Conservation (phyloP, 1,284 basidiomycete genomes). For the Lentinus polychrous region DNA sequence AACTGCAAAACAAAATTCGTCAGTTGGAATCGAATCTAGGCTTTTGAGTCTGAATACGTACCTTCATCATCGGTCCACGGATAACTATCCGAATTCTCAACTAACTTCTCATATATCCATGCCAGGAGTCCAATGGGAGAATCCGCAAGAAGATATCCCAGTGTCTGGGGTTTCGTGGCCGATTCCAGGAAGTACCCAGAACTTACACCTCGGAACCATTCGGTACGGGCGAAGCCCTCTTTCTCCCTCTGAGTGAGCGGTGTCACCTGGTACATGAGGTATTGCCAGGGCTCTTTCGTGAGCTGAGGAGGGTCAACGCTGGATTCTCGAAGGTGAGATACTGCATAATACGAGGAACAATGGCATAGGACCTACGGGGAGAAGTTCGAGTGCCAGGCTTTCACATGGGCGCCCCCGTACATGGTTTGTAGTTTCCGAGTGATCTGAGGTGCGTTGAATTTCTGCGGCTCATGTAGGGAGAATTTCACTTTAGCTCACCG, state of each 20-base stretch:
- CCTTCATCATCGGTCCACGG: slow-evolving; percentile 45
- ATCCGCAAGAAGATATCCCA: slow-evolving; percentile 43
- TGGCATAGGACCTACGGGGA: slow-evolving; percentile 18
- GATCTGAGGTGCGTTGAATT: slow-evolving; percentile 17
- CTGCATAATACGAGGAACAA: not conserved
- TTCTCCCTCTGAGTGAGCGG: slow-evolving; percentile 20
- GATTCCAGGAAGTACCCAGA: not conserved
- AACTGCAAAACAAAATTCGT: slow-evolving; percentile 24
- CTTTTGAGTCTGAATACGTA: no score
- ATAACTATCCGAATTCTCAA: slow-evolving; percentile 44
- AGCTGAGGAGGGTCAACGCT: slow-evolving; percentile 15
- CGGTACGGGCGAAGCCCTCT: slow-evolving; percentile 14
- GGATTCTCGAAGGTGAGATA: slow-evolving; percentile 8
- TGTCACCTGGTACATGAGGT: slow-evolving; percentile 18
- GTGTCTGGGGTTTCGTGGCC: slow-evolving; percentile 21
- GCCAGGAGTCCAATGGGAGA: slow-evolving; percentile 52
- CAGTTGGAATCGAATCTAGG: no score
- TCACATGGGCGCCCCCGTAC: slow-evolving; percentile 27
- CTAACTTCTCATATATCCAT: slow-evolving; percentile 58
- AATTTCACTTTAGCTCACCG: slow-evolving; percentile 4
- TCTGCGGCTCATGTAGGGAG: not conserved
- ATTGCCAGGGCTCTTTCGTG: slow-evolving; percentile 19
- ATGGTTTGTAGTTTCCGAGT: slow-evolving; percentile 19
- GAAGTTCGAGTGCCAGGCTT: slow-evolving; percentile 32
- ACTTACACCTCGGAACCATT: slow-evolving; percentile 23